Base-by-base conservation (phyloP, 352 stramenopile species). In the Phytopythium sindhum region DNA sequence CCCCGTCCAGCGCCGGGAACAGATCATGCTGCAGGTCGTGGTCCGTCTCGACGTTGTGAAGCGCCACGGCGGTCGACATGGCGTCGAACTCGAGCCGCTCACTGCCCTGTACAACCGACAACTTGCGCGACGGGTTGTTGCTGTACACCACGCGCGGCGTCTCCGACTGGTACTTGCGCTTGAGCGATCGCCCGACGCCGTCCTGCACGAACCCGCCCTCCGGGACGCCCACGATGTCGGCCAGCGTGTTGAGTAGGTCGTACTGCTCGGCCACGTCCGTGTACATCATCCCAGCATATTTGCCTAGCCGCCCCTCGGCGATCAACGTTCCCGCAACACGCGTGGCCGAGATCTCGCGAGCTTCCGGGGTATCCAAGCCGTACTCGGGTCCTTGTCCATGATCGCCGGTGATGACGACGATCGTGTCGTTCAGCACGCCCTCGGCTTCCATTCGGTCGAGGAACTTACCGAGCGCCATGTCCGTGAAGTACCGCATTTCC, bases 231-330 rank as follows among this genome's bases (percentile, higher is more conserved):
- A 83, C 77, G 51, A 90, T 84, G 41, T 88, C 81, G 0, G 81
- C 77, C 11, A 90, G 56, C 12, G 81, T 90, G 51, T 86, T 89
- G 54, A 90, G 73, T 24, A 77, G 65, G 45, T 90, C 81, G 41
- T 86, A 85, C 24, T 90, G 78, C 14, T 72, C 74, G 8, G 72
- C 72, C 1, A 61, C 66, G 31, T 84, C 74, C 6, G 50, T 39
- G 14, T 39, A 14, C n/a, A 56, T 23, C 31, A 70, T 64, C 0
- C 81, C 81, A 0, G 70, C 71, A 24, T 68, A 65, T 10, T 77
- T 39, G 14, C 77, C 75, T 10, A 88, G 63, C 45, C 78, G 67
- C 0, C 78, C 78, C 61, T 90, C 70, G 8, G 81, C 81, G 44
- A 87, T 84, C 28, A 88, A 50, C 21, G 78, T 70, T 0, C 58